Conservation (phyloP, 2,329 filamentous ascomycete species). For the Coleophoma cylindrospora region DNA sequence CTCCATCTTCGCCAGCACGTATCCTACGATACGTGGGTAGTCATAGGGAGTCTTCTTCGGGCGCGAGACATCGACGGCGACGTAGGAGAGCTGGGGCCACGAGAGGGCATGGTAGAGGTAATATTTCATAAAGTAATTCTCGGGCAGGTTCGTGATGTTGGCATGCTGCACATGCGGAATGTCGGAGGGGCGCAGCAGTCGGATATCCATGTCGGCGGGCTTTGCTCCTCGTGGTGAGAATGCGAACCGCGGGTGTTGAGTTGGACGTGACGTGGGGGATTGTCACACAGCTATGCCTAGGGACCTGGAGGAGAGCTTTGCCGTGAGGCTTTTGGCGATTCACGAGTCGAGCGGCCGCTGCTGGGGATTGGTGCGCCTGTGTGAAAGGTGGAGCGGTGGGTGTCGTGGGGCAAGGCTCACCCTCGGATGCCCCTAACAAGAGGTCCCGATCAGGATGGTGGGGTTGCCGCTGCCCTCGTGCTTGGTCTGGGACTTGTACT, state of each 20-base stretch:
- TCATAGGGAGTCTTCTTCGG: slow-evolving; percentile 75
- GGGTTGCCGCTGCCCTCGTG: neutral
- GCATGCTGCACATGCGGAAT: slow-evolving; percentile 93
- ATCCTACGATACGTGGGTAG: slow-evolving; percentile 96
- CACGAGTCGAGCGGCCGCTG: no score
- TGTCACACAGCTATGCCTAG: neutral
- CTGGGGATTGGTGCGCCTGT: no score
- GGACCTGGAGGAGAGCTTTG: neutral
- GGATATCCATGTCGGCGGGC: slow-evolving; percentile 75
- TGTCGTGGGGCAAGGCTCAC: no score
- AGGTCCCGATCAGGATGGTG: neutral
- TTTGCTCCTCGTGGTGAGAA: no score
- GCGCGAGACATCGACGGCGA: slow-evolving; percentile 86
- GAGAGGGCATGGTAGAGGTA: slow-evolving; percentile 98
- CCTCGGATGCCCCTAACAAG: no score
- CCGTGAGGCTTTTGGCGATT: no score
- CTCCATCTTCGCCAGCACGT: slow-evolving; percentile 99
- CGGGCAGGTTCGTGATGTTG: slow-evolving; percentile 97
- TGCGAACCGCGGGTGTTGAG: no score
- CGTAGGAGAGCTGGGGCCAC: slow-evolving; percentile 96
- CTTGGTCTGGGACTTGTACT: no score
- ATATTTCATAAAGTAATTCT: slow-evolving; percentile 99
- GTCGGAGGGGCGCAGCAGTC: slow-evolving; percentile 75
- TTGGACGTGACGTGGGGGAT: no score
- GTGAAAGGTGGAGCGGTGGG: no score